phyloP scores from a whole-genome alignment of 306 rosid genomes.

The Cicer yamashitae region DNA sequence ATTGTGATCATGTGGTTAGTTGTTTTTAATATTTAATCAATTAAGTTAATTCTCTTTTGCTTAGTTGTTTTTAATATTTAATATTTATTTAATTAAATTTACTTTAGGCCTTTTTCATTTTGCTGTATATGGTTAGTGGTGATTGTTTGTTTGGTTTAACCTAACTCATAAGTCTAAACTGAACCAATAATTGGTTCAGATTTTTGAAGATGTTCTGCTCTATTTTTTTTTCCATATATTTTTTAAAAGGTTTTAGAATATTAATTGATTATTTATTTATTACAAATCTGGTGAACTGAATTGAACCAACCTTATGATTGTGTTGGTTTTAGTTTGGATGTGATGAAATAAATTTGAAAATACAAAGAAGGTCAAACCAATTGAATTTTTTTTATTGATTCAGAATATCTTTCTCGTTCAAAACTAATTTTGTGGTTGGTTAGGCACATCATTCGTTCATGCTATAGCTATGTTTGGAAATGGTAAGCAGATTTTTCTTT shows the following conservation, averaged over 20 bases:
- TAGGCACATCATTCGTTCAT: too few species aligned
- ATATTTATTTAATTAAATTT: not conserved
- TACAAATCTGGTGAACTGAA: not conserved
- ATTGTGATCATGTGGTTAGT: conserved; percentile 97
- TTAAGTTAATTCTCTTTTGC: not conserved
- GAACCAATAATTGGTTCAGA: not conserved
- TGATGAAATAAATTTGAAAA: not conserved
- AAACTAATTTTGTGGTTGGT: too few species aligned
- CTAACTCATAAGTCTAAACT: not conserved
- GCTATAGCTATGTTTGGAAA: not conserved
- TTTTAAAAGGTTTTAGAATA: not conserved
- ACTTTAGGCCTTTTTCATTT: not conserved
- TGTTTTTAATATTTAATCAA: not conserved
- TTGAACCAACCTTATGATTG: not conserved
- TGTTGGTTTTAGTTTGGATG: not conserved
- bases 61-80: not conserved
- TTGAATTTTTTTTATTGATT: not conserved
- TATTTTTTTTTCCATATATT: not conserved
- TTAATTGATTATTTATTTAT: not conserved
- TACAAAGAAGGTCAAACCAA: not conserved
- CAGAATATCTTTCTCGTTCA: too few species aligned
- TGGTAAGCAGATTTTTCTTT: not conserved
- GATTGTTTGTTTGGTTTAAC: not conserved
- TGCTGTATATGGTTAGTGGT: not conserved
- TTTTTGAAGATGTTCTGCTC: not conserved